Conservation (phyloP, 148 eudicot genomes). For the Heliosperma pusillum region DNA sequence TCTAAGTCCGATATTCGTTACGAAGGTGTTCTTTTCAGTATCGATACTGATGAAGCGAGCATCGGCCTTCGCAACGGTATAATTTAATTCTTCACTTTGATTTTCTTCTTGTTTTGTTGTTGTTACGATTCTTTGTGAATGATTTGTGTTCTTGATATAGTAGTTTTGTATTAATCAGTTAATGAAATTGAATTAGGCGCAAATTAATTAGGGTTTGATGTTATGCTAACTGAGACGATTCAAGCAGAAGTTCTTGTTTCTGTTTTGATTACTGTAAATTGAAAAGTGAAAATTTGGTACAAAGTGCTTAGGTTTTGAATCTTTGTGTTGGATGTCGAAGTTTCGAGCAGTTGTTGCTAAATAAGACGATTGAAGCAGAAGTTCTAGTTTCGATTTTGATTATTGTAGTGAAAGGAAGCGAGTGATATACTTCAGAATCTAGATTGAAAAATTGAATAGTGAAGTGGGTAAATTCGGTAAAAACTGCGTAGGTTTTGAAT, state of each 20-base stretch:
- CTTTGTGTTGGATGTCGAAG: too few relatives aligned
- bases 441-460: too few relatives aligned
- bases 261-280: not conserved
- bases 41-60: constrained; percentile 50
- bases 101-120: not conserved
- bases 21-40: constrained; percentile 50
- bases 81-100: not conserved
- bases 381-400: not conserved
- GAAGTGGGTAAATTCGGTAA: too few relatives aligned
- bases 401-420: not conserved
- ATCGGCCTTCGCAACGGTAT: constrained; percentile 60
- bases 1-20: constrained; percentile 64
- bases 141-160: not conserved
- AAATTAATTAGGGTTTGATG: not conserved
- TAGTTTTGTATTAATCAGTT: not conserved
- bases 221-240: not conserved
- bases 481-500: too few relatives aligned
- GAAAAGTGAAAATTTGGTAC: too few relatives aligned
- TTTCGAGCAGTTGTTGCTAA: not conserved
- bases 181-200: not conserved
- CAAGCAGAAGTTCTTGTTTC: too few relatives aligned
- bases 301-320: too few relatives aligned
- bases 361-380: not conserved
- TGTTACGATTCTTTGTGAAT: not conserved
- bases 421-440: too few relatives aligned